Evolutionary conservation across 2,329 filamentous ascomycete genomes (phyloP).

Genomic region (Fusarium sublunatum): DNA sequence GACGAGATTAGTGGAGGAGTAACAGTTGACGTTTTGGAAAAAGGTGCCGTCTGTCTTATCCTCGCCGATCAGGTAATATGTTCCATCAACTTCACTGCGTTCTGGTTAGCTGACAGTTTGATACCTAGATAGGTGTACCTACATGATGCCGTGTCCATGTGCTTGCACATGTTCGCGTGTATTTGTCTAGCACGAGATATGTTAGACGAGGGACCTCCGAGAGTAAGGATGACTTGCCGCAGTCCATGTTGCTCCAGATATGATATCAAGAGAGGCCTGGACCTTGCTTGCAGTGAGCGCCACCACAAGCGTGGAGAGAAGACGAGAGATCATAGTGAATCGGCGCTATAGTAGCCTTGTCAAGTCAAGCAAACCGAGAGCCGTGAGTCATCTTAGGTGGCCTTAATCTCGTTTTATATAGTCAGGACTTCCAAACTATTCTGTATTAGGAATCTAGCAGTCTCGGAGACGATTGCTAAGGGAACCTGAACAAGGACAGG

Average conservation of each 20-base stretch:
- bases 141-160: constrained; percentile 72
- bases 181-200: constrained; percentile 49
- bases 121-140: constrained; percentile 29
- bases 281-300: constrained; percentile 12
- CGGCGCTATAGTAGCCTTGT: too few species aligned
- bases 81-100: constrained; percentile 55
- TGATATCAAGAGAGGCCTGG: constrained; percentile 49
- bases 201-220: not conserved
- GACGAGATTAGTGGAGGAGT: constrained; percentile 70
- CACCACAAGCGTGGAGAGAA: constrained; percentile 13
- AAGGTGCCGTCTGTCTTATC: constrained; percentile 72
- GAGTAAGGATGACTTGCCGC: constrained; percentile 46
- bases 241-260: constrained; percentile 61
- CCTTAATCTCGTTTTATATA: too few species aligned
- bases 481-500: too few species aligned
- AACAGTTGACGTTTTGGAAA: constrained; percentile 76
- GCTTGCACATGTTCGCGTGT: constrained; percentile 70
- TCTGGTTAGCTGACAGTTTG: not conserved
- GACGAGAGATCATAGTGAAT: constrained; percentile 4
- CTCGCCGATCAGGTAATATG: constrained; percentile 76
- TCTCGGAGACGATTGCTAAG: too few species aligned
- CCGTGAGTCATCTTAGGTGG: too few species aligned
- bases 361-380: not conserved
- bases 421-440: too few species aligned
- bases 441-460: too few species aligned